phyloP scores from a whole-genome alignment of 768 basidiomycete species.

The Floccularia luteovirens region DNA sequence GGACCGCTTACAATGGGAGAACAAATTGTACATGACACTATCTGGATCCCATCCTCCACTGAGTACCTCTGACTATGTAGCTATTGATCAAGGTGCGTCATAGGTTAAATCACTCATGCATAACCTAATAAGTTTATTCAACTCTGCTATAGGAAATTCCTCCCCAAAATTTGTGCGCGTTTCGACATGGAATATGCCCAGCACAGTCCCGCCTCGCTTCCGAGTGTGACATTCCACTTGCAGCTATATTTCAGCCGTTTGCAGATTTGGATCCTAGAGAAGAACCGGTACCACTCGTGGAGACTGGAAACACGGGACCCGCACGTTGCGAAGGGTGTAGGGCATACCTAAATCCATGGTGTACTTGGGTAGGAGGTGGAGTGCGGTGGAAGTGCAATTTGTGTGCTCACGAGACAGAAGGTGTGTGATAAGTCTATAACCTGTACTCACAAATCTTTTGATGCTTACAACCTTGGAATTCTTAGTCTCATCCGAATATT shows the following conservation, averaged over 20 bases:
- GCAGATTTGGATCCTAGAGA: slow-evolving; percentile 73
- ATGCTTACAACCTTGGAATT: slow-evolving; percentile 1
- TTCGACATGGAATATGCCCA: slow-evolving; percentile 86
- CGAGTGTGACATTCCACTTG: slow-evolving; percentile 81
- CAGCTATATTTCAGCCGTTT: slow-evolving; percentile 85
- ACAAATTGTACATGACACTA: slow-evolving; percentile 54
- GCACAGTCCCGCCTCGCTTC: slow-evolving; percentile 68
- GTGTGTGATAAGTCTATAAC: slow-evolving; percentile 43
- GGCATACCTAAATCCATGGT: slow-evolving; percentile 94
- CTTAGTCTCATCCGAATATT: slow-evolving; percentile 75
- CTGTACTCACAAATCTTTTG: slow-evolving; percentile 5
- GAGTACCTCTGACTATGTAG: slow-evolving; percentile 79
- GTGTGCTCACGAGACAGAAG: slow-evolving; percentile 77
- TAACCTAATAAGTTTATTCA: background rate
- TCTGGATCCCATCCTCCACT: slow-evolving; percentile 64
- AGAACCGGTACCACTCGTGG: slow-evolving; percentile 73
- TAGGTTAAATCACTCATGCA: background rate
- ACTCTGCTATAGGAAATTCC: slow-evolving; percentile 63
- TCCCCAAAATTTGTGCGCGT: slow-evolving; percentile 86
- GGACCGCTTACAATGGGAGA: slow-evolving; percentile 76
- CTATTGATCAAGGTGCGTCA: slow-evolving; percentile 78
- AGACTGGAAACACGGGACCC: slow-evolving; percentile 66
- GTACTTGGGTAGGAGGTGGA: slow-evolving; percentile 76
- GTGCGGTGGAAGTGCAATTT: slow-evolving; percentile 89
- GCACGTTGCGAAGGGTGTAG: slow-evolving; percentile 80